These are phyloP conservation scores for Rehmannia glutinosa DNA, from an alignment of 257 asterid species.

Conservation along the genomic window DNA sequence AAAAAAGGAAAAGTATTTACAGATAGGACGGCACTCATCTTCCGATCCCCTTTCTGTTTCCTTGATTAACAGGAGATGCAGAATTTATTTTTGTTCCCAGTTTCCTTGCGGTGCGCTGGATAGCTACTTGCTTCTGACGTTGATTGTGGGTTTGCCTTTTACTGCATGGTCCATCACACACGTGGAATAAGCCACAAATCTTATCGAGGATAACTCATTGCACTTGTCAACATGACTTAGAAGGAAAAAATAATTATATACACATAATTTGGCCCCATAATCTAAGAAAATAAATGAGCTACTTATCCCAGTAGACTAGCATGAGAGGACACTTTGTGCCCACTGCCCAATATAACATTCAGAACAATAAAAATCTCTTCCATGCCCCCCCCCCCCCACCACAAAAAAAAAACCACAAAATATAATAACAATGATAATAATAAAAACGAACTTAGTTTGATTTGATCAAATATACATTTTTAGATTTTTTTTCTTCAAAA, in stretches of 20 bases:
- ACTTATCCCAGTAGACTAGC: too few relatives aligned
- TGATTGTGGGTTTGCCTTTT: constrained; percentile 50
- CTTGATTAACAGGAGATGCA: constrained; percentile 34
- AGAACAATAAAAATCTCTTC: too few relatives aligned
- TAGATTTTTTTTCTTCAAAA: too few relatives aligned
- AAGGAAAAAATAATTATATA: neutral
- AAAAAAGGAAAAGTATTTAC: constrained; percentile 14
- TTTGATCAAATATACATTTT: too few relatives aligned
- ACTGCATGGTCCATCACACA: constrained; percentile 39
- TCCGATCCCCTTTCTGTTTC: constrained; percentile 32
- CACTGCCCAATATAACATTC: too few relatives aligned
- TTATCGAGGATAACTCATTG: neutral
- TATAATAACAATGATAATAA: too few relatives aligned
- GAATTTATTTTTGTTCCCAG: constrained; percentile 46
- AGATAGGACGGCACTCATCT: constrained; percentile 26
- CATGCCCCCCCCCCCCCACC: too few relatives aligned
- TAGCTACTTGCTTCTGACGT: constrained; percentile 60
- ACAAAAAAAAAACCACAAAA: too few relatives aligned
- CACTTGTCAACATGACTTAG: neutral
- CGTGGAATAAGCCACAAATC: constrained; percentile 6
- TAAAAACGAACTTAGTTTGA: too few relatives aligned
- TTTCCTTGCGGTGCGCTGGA: constrained; percentile 58
- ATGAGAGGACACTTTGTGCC: too few relatives aligned
- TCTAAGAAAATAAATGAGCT: neutral
- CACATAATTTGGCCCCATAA: neutral